Base-by-base conservation (phyloP, 2,329 filamentous ascomycete species). In the Torrubiella hemipterigena region DNA sequence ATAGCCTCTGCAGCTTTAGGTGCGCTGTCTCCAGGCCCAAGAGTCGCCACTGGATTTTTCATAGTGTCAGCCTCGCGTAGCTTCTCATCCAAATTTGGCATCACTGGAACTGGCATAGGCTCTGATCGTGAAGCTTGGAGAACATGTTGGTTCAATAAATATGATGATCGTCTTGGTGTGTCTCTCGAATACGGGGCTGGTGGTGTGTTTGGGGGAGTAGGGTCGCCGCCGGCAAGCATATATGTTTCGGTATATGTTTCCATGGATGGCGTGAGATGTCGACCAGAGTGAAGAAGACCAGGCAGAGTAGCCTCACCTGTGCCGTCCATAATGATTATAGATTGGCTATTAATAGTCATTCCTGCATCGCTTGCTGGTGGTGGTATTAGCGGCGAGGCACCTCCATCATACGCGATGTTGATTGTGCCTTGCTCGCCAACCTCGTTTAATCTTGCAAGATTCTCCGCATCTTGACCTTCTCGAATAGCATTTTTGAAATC, bases 321-420 rank as follows among this genome's bases (percentile, higher is more conserved):
- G 19, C 73, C 74, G 36, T 93, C 83, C 21, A 93, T 75, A 46
- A 94, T 93, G 33, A 94, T 69, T 41, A 94, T 93, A 0, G 85
- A 93, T 48, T 87, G 80, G 61, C 84, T 93, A n/a, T 84, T 82
- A 9, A 67, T 66, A 0, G 85, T 91, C 27, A 89, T 71, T 6
- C 55, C 69, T 42, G 62, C 61, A 37, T 74, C 69, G 38, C 69
- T 73, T 10, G 51, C 43, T 2, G 67, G 65, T 12, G 6, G 12
- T n/a, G 22, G 22, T 8, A n/a, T 8, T 8, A 22, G 20, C 12
- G 12, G 12, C 6, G 22, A 6, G 12, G 22, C 12, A 14, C 14
- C 22, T n/a, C 12, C 12, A 5, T n/a, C 22, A 24, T n/a, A 24
- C 12, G 12, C 22, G 11, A 24, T 24, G 12, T 24, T 24, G 22